A percentile compares a stretch with the other conserved stretches of the same genome.
phyloP scores from a whole-genome alignment of 257 asterid species.

The Solanum chmielewskii region DNA sequence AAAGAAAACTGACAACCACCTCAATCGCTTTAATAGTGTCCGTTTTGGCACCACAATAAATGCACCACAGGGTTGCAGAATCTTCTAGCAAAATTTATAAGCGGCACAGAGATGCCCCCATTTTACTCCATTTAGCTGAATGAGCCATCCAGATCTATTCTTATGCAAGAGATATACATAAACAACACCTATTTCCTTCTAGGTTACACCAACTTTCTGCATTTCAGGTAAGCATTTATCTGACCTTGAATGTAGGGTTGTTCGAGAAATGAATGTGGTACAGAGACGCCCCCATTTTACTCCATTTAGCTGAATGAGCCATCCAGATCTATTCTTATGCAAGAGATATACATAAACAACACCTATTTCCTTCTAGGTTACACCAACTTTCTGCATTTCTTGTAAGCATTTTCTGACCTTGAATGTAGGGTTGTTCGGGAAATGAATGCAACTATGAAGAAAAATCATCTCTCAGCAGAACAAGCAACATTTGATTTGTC shows the following conservation, averaged over 20 bases:
- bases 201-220: background rate
- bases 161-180: background rate
- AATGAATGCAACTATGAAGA: constrained; percentile 60
- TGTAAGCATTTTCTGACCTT: constrained; percentile 11
- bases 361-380: constrained; percentile 1
- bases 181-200: background rate
- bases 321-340: background rate
- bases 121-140: background rate
- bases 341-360: background rate
- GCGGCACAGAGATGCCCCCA: background rate
- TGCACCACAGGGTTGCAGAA: background rate
- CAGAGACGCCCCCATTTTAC: background rate
- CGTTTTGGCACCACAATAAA: background rate
- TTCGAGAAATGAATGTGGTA: constrained; percentile 56
- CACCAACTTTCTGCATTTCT: background rate
- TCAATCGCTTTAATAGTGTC: background rate
- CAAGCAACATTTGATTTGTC: constrained; percentile 38
- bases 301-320: background rate
- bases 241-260: constrained; percentile 55
- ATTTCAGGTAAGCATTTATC: constrained; percentile 3
- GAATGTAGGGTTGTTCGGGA: constrained; percentile 73
- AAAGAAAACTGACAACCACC: background rate
- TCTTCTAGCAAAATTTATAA: background rate
- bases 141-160: background rate
- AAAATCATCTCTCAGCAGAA: constrained; percentile 44